phyloP scores from a whole-genome alignment of 139 green algal genomes.

The Chlamydomonas applanata region DNA sequence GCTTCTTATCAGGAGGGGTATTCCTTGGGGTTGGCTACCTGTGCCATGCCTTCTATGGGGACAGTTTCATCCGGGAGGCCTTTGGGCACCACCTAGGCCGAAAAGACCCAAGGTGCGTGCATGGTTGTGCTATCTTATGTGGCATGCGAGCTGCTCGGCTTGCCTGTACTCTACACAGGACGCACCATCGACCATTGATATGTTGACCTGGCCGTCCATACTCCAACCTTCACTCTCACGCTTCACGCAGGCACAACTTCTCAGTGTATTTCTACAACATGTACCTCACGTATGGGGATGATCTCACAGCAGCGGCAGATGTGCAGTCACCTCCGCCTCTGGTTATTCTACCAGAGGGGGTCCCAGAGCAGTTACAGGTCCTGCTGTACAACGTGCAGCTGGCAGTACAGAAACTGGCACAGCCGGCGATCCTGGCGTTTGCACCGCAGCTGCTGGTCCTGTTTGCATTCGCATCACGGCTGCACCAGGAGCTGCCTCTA shows the following conservation, averaged over 20 bases:
- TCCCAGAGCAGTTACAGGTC: background rate
- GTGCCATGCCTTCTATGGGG: constrained; percentile 70
- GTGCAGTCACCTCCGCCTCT: background rate
- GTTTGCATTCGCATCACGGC: constrained; percentile 22
- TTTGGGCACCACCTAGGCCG: constrained; percentile 83
- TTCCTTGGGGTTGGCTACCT: constrained; percentile 55
- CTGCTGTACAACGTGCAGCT: background rate
- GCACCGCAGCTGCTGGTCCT: constrained; percentile 29
- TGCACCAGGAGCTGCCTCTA: constrained; percentile 21
- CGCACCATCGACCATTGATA: no score
- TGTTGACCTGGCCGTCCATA: no score
- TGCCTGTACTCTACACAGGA: no score
- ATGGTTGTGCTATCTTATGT: no score
- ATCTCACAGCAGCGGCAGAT: constrained; percentile 2
- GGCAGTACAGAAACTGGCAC: constrained; percentile 2
- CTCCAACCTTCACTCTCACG: no score
- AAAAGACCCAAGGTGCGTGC: constrained; percentile 59
- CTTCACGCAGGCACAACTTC: constrained; percentile 93
- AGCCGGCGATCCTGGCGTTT: constrained; percentile 22
- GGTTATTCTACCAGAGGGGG: no score
- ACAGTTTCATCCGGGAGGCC: constrained; percentile 72
- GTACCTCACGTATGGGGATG: constrained; percentile 60
- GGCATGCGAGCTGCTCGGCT: no score
- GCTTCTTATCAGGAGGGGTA: background rate
- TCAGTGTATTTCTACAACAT: constrained; percentile 81